Base-by-base conservation (phyloP, 2,329 filamentous ascomycete species). In the Colletotrichum theobromicola region DNA sequence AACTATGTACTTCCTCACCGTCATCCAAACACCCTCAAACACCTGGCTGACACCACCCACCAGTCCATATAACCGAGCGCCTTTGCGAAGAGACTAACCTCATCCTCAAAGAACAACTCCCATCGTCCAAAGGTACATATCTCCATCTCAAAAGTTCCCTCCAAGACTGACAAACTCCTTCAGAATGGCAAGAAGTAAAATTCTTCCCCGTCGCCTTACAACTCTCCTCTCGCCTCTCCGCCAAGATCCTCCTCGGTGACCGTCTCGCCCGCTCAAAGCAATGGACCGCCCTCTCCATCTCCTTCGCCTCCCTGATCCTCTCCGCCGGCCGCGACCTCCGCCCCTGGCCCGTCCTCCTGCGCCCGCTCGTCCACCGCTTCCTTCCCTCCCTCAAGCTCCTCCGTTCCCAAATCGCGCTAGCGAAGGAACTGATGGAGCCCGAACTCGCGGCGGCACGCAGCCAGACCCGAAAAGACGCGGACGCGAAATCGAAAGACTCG, bases 151-250 rank as follows among this genome's bases (percentile, higher is more conserved):
- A 4, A 28, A 15, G 16, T 24, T 16, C 13, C 5, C 21, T 8
- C 18, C 5, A 18, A 32, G 18, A 26, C 26, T 26, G 4, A 30
- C 3, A 6, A 65, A 12, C 3, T 4, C 4, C 46, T 15, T 7
- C 37, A 87, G 79, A 67, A 78, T 78, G 35, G 74, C 76, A 15
- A 75, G 76, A 12, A 42, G 67, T 63, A 1, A 63, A 24, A 18
- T 69, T 69, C 58, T 69, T 69, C 26, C 61, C 71, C 1, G 61
- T 69, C 7, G 35, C 68, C 15, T 18, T 71, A 7, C 62, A 75
- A 8, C 63, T 88, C 9, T 83, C 90, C 15, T 86, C 88, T 15
- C 86, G 87, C 13, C 76, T 90, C 18, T 88, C 88, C 0, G 86
- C 88, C 5, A 82, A 87, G 7, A 83, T 89, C 7, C 89, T 90